These are phyloP conservation scores for Citrus reticulata DNA, from an alignment of 345 rosid species.

Conservation along the genomic window DNA sequence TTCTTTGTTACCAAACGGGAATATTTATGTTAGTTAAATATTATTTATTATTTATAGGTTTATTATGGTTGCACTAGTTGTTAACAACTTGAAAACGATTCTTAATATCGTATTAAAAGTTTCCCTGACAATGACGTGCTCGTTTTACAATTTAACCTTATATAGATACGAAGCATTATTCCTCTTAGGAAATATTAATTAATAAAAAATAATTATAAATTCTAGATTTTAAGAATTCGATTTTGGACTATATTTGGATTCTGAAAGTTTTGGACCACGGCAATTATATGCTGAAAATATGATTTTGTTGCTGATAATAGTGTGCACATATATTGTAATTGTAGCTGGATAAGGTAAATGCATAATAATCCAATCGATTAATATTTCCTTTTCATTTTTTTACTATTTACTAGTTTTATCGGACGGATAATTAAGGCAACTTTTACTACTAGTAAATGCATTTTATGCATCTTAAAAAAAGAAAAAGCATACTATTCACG, in stretches of 20 bases:
- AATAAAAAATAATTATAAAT: not conserved
- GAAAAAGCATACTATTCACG: too few relatives aligned
- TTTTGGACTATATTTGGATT: not conserved
- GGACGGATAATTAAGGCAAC: not conserved
- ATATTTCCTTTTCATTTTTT: not conserved
- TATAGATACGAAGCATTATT: not conserved
- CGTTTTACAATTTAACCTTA: not conserved
- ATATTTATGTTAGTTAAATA: not conserved
- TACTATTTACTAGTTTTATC: not conserved
- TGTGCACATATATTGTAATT: not conserved
- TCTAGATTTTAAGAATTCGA: not conserved
- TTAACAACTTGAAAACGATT: slow-evolving; percentile 5
- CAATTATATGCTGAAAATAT: not conserved
- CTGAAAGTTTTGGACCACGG: not conserved
- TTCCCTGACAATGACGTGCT: not conserved
- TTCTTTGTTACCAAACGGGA: slow-evolving; percentile 18
- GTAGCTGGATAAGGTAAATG: slow-evolving; percentile 7
- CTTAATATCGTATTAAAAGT: not conserved
- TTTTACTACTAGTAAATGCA: not conserved
- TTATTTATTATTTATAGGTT: not conserved
- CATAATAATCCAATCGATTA: not conserved
- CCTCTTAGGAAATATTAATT: not conserved
- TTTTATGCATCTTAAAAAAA: not conserved
- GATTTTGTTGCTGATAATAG: slow-evolving; percentile 2
- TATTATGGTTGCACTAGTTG: not conserved